Evolutionary conservation across 306 rosid genomes (phyloP), one percentile per base, ranked within the genome.

Genomic region (Rubus parviflorus): DNA sequence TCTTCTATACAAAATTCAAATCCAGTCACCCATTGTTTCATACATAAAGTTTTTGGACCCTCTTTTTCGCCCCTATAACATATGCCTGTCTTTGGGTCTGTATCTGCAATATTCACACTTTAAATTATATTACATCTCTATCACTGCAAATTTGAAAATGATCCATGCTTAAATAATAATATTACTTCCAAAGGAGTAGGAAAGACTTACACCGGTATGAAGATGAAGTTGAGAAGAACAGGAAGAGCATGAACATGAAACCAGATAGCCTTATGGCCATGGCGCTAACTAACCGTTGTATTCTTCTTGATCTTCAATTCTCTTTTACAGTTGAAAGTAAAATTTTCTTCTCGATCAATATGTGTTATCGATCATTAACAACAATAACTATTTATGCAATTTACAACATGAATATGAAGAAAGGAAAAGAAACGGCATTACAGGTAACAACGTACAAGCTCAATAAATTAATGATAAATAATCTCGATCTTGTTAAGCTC

Each of bases 1-100:
- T 35, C 45, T 35, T 35, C 68, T 2, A 35, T 35, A 37, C 68
- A 62, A 37, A 1, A 62, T 37, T 38, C 22, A 35, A 62, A 62
- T 13, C 43, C 43, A 35, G 68, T 62, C 20, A 62, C 68, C 68
- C 68, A 62, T 37, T 62, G 68, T 37, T 35, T 62, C 19, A 62
- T 3, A 37, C 68, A 62, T 2, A 62, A 2, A 14, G 45, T 16
- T 3, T 35, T 62, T 14, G 68, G 68, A 30, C 45, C 68, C 3
- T 62, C 45, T 62, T 62, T 35, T 41, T 62, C 10, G 6, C 68
- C 68, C 45, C 8, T 62, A 6, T 62, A 62, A 37, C 68, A 62
- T 62, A 62, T 37, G 42, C 12, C 10, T 4, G 68, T 62, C 2
- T 15, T 62, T 37, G 68, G 68, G 5, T 62, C 68, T 13, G 12